Evolutionary conservation across 2,329 filamentous ascomycete species (phyloP), one percentile per base, ranked within the genome.

Genomic region (Stachybotrys echinatus): DNA sequence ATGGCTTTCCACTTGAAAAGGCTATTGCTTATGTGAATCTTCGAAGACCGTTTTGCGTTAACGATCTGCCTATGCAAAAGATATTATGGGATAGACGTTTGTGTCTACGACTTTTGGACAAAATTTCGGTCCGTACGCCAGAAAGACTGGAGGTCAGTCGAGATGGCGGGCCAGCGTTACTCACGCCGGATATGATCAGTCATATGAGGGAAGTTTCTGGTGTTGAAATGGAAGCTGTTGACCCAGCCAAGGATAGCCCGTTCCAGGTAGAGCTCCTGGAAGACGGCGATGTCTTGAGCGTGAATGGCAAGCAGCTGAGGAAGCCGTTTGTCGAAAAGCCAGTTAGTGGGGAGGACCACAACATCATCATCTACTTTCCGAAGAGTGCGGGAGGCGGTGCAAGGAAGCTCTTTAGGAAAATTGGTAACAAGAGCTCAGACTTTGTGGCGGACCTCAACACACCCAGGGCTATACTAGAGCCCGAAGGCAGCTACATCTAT

Each of bases 321-420:
- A 99, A 99, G 65, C 94, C 94, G 0, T 99, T 99, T 63, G 94
- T 99, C 37, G 94, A 99, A 66, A 99, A 99, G 67, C 94, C 94
- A 0, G 92, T 91, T n/a, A 96, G 89, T 63, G 94, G 94, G 31
- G 94, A 99, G 70, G 92, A 99, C 62, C 94, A 99, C 72, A 99
- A 99, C 66, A 96, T 99, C 60, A 88, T 95, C 70, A 96, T 99
- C 50, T 99, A 97, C 71, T 97, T 95, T 62, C 89, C 92, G 20
- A 88, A 85, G 54, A 87, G 89, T 40, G 81, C 88, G 45, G 91
- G 92, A 4, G 92, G 92, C 45, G 94, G 94, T 52, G 95, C 91
- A 22, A 81, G 95, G 51, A 89, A 92, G 58, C 80, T 99, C 4
- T 99, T 99, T 71, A 82, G 94, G 51, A 99, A 99, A 69, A 89